A percentile compares a stretch with the other conserved stretches of the same genome.
These are phyloP conservation scores for Rhododendron griersonianum DNA, from an alignment of 148 eudicot species.

Conservation along the genomic window DNA sequence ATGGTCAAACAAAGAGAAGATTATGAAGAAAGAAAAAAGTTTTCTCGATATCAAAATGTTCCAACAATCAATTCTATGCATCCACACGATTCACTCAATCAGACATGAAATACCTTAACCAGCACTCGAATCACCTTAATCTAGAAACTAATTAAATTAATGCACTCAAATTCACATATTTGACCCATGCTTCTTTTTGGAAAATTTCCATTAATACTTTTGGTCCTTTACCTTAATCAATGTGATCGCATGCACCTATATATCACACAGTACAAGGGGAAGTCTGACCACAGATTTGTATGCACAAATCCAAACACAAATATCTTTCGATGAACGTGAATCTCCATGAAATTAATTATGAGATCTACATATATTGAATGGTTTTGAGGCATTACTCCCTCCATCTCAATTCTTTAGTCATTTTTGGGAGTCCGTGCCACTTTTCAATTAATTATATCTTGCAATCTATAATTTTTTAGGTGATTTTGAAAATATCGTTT, in stretches of 20 bases:
- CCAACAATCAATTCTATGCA: neutral
- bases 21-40: neutral
- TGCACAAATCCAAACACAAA: neutral
- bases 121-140: neutral
- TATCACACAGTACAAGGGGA: neutral
- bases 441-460: too few species aligned
- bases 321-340: neutral
- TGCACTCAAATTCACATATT: neutral
- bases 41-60: neutral
- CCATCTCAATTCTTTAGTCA: too few species aligned
- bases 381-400: too few species aligned
- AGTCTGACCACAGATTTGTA: too few species aligned
- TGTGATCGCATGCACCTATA: neutral
- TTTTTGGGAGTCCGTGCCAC: too few species aligned
- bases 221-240: neutral
- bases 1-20: too few species aligned
- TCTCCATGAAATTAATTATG: too few species aligned
- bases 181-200: neutral
- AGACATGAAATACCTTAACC: neutral
- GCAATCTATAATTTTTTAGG: too few species aligned
- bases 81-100: neutral
- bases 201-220: neutral
- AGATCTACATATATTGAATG: too few species aligned
- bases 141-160: neutral
- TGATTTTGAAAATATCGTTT: too few species aligned